Base-by-base conservation (phyloP, 345 rosid genomes). In the Moricandia arvensis region DNA sequence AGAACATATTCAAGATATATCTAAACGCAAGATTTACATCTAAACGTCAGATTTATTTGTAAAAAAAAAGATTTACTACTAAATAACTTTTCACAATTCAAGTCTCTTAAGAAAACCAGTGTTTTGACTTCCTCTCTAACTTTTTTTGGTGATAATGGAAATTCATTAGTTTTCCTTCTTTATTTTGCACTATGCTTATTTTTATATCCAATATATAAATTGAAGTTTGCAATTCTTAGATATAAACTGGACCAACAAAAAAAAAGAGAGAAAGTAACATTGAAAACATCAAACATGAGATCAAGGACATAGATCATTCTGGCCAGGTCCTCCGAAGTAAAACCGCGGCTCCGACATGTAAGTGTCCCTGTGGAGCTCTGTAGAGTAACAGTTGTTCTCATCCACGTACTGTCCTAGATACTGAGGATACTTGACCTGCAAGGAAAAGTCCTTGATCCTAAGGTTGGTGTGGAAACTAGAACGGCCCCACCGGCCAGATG, bases 311-410 rank as follows among this genome's bases (percentile, higher is more conserved):
- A 6, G 21, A 33, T 3, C 37, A 15, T 26, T 74, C 55, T 63
- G 79, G 63, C 86, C 86, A 0, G 86, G 91, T 4, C 91, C 87
- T 27, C 89, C 89, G 26, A 82, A 88, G 77, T 26, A 88, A 38
- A 82, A 85, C 3, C 31, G 12, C 0, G 90, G 84, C 57, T 86
- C 87, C 0, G 51, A 26, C 10, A 2, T 65, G 6, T 60, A 27
- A 3, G 78, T 74, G 60, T 15, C 35, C 37, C 24, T 29, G 24
- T 71, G 12, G 21, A 83, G 80, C 8, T 6, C 16, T 7, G 79
- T 75, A 16, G 74, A 54, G 27, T 88, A 85, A 75, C 86, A 84
- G 0, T 77, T 0, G 2, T 1, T 3, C 64, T 85, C 83, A 38
- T 82, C 83, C 18, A 53, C 10, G 10, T 27, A 71, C 57, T 67